Conservation (phyloP, 192 early-diverging fungal genomes). For the Entomortierella parvispora region DNA sequence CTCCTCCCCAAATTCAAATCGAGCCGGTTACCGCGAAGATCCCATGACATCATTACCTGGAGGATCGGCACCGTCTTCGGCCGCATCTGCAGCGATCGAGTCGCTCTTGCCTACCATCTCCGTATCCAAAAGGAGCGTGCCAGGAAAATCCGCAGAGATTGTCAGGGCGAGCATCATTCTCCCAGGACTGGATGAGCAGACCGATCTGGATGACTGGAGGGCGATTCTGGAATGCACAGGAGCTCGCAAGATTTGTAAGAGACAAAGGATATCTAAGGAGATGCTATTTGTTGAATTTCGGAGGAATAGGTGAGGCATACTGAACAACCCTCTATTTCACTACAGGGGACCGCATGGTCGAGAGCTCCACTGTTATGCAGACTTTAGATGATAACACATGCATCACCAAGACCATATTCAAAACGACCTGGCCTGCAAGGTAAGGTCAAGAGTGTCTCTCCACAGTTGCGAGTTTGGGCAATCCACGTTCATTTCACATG, state of each 20-base stretch:
- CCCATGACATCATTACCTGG: constrained; percentile 7
- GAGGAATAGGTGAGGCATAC: too few relatives aligned
- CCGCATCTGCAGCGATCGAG: constrained; percentile 49
- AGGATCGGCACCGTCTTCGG: constrained; percentile 25
- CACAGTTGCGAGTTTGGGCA: too few relatives aligned
- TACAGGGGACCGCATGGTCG: constrained; percentile 54
- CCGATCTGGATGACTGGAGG: constrained; percentile 54
- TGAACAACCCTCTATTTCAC: too few relatives aligned
- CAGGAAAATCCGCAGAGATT: constrained; percentile 53
- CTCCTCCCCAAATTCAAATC: constrained; percentile 25
- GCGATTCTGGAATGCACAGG: constrained; percentile 50
- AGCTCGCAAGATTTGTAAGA: constrained; percentile 49
- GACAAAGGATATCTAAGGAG: not conserved
- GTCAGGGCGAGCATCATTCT: constrained; percentile 44
- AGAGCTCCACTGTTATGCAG: constrained; percentile 51
- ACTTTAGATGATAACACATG: constrained; percentile 50
- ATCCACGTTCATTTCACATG: too few relatives aligned
- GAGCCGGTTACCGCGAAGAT: constrained; percentile 11
- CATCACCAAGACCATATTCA: constrained; percentile 53
- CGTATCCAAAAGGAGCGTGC: constrained; percentile 47
- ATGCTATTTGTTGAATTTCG: constrained; percentile 3
- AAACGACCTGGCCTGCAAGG: constrained; percentile 53
- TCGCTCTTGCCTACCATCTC: constrained; percentile 37
- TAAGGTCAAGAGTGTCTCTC: not conserved
- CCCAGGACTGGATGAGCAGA: constrained; percentile 51